Base-by-base conservation (phyloP, 371 early-diverging fungal genomes). In the Mortierella sp. region DNA sequence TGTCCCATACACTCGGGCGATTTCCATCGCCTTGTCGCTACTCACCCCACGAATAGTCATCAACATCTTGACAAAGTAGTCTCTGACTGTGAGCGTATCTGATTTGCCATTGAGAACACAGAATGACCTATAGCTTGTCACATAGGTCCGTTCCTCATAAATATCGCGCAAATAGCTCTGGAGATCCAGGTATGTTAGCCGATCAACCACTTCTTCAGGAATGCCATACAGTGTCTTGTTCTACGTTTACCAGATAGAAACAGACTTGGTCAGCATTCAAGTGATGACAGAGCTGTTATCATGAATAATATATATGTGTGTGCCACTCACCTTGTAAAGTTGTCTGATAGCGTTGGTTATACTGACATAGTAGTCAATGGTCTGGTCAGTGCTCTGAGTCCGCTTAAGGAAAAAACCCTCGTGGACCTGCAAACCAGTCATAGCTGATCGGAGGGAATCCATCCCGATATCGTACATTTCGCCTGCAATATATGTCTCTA, bases 31-130 rank as follows among this genome's bases (percentile, higher is more conserved):
- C 77, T 94, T 95, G 68, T 97, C 96, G 0, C 86, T 87, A 66
- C 93, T 92, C 46, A 96, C 83, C 18, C 97, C 96, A 28, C 89
- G 86, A 56, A 95, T 81, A 0, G 91, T 88, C 92, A 94, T 89
- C 46, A 97, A 82, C 90, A 95, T 93, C 52, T 91, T 85, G 30
- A 90, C 71, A 82, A 92, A 95, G 5, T 92, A 75, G 57, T 96
- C 95, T 28, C 87, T 83, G 2, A 94, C 82, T 0, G 87, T 85
- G 16, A 91, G 71, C 0, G 89, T 79, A 5, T 86, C 87, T 15
- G 87, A 87, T 74, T 97, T 97, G 69, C 84, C 82, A 68, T 93
- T 95, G 5, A 94, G 81, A 6, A 70, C 77, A 11, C 81, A 71
- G 64, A 90, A 95, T 4, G 90, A 65, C 0, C 82, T 81, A 84